A percentile compares a stretch with the other conserved stretches of the same genome.
These are phyloP conservation scores for Zopfochytrium polystomum DNA, from an alignment of 371 early-diverging fungal genomes.

Conservation along the genomic window DNA sequence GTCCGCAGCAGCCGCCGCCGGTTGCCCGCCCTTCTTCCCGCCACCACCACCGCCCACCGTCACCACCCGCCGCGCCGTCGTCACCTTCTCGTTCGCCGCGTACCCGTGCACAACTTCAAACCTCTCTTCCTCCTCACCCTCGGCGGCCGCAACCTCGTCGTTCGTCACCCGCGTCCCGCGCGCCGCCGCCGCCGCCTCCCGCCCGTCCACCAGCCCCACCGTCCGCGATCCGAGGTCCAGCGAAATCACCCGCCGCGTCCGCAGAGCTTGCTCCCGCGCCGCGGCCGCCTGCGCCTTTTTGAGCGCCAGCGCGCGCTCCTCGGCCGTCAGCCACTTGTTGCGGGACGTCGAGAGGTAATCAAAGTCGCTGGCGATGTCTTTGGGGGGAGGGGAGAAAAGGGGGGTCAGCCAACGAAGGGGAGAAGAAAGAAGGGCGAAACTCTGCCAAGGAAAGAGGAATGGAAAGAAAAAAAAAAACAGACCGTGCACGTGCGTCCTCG, in stretches of 20 bases:
- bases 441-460: background rate
- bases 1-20: too few relatives aligned
- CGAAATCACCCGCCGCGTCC: slow-evolving; percentile 59
- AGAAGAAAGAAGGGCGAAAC: background rate
- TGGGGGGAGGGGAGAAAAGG: background rate
- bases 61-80: too few relatives aligned
- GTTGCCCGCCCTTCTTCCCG: too few relatives aligned
- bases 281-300: slow-evolving; percentile 35
- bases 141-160: too few relatives aligned
- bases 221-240: slow-evolving; percentile 60
- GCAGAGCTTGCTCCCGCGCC: slow-evolving; percentile 46
- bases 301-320: slow-evolving; percentile 61
- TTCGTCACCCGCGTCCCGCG: too few relatives aligned
- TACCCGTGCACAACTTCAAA: too few relatives aligned
- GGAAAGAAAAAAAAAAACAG: slow-evolving; percentile 10
- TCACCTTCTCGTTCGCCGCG: too few relatives aligned
- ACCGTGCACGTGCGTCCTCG: slow-evolving; percentile 71
- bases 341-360: slow-evolving; percentile 59
- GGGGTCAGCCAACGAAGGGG: background rate
- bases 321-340: slow-evolving; percentile 73
- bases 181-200: too few relatives aligned
- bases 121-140: too few relatives aligned
- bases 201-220: too few relatives aligned
- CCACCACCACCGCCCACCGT: too few relatives aligned
- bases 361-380: slow-evolving; percentile 77